phyloP scores from a whole-genome alignment of 2,329 filamentous ascomycete genomes.

The Sarocladiaceae sp. region DNA sequence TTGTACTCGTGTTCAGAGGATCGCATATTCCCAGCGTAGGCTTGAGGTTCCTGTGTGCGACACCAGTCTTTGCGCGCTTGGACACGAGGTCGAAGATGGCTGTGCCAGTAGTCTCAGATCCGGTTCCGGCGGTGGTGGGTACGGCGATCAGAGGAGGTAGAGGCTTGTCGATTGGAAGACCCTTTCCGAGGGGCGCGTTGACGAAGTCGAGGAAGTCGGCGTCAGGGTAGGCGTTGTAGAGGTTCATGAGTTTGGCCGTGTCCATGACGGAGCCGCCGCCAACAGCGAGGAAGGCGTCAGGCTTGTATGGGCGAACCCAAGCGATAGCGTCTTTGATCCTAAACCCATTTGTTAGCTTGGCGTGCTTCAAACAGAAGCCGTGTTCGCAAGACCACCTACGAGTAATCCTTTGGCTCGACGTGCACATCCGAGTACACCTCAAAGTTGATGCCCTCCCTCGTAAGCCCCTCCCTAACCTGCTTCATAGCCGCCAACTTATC shows the following conservation, averaged over 20 bases:
- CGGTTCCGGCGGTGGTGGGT: slow-evolving; percentile 73
- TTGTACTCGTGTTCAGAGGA: slow-evolving; percentile 87
- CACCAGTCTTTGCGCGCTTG: slow-evolving; percentile 89
- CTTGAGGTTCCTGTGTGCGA: slow-evolving; percentile 93
- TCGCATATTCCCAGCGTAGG: slow-evolving; percentile 86
- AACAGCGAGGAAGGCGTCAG: slow-evolving; percentile 90
- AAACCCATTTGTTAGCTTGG: slow-evolving; percentile 10
- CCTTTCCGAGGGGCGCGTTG: slow-evolving; percentile 88
- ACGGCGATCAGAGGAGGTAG: slow-evolving; percentile 70
- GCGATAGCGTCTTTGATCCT: slow-evolving; percentile 87
- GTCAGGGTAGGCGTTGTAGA: slow-evolving; percentile 86
- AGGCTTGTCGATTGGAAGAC: slow-evolving; percentile 58
- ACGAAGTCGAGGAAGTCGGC: slow-evolving; percentile 97
- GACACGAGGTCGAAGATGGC: slow-evolving; percentile 95
- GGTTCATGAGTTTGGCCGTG: slow-evolving; percentile 97
- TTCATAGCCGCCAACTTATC: slow-evolving; percentile 82
- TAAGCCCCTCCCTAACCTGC: slow-evolving; percentile 78
- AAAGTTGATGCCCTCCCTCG: slow-evolving; percentile 73
- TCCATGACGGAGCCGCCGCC: slow-evolving; percentile 91
- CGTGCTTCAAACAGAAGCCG: neutral
- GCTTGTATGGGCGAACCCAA: slow-evolving; percentile 73
- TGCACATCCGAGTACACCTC: slow-evolving; percentile 76
- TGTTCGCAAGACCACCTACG: slow-evolving; percentile 46
- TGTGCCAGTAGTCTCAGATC: slow-evolving; percentile 82
- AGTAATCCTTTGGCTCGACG: slow-evolving; percentile 92